These are phyloP conservation scores for Hypoxylon trugodes DNA, from an alignment of 495 filamentous ascomycete genomes.

Conservation along the genomic window DNA sequence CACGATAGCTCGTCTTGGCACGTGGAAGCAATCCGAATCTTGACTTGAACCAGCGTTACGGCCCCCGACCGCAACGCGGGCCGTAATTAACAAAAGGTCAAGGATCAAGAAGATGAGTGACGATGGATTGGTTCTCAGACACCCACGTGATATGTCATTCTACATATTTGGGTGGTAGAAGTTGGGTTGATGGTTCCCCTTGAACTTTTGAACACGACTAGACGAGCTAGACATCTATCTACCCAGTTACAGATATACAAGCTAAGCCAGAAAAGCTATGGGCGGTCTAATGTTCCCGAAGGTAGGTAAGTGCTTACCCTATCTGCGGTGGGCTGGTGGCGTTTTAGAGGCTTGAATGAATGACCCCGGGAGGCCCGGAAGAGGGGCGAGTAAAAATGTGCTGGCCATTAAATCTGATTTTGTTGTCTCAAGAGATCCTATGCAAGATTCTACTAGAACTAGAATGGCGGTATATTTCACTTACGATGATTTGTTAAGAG, in stretches of 20 bases:
- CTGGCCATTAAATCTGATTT: too few species aligned
- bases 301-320: not conserved
- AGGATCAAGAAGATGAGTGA: conserved; percentile 5
- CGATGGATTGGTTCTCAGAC: conserved; percentile 22
- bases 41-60: conserved; percentile 8
- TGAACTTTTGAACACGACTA: not conserved
- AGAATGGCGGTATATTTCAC: too few species aligned
- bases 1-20: conserved; percentile 33
- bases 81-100: conserved; percentile 7
- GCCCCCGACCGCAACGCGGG: not conserved
- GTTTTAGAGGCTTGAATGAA: not conserved
- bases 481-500: not conserved
- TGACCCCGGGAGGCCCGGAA: not conserved
- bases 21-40: conserved; percentile 9
- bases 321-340: not conserved
- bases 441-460: too few species aligned
- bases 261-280: not conserved
- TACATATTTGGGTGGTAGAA: not conserved
- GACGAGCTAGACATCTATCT: not conserved
- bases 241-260: not conserved
- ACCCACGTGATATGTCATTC: conserved; percentile 23
- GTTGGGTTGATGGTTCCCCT: conserved; percentile 7
- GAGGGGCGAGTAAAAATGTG: not conserved
- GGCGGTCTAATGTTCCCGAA: conserved; percentile 4
- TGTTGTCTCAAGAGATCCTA: too few species aligned